Base-by-base conservation (phyloP, 257 asterid genomes). In the Plantago ovata region DNA sequence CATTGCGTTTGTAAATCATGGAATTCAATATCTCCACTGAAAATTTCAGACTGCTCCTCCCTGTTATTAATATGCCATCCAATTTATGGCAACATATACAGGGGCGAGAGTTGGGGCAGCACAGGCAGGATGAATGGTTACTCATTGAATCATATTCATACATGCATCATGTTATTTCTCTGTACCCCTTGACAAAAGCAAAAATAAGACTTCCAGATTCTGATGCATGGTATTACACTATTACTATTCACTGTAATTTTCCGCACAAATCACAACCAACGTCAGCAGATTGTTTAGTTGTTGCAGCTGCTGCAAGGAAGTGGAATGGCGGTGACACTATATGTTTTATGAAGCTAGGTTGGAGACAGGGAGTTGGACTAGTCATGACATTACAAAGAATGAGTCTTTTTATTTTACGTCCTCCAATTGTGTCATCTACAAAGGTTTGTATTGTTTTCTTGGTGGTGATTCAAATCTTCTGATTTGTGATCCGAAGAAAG, bases 231-330 rank as follows among this genome's bases (percentile, higher is more conserved):
- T 6, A 1, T 2, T 23, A 51, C 22, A 1, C n/a, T n/a, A n/a
- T n/a, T n/a, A n/a, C n/a, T n/a, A 6, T 1, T 16, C 11, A 12
- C 10, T 56, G 6, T 56, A 38, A 15, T 38, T 56, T 8, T 47
- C 38, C 23, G 19, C n/a, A n/a, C n/a, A n/a, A n/a, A n/a, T n/a
- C 61, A 56, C 43, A 20, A 2, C 61, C 61, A 19, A 56, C 61
- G 2, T 56, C 61, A 46, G 8, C 48, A 12, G 36, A 56, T 12
- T 56, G 14, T 15, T 13, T 36, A 19, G 44, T 56, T 19, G 61
- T 56, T 19, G 48, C 33, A 15, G n/a, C n/a, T n/a, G 61, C 13
- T 36, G 48, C 12, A 38, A 16, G 0, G 10, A 19, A 3, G 41
- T 16, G 19, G 46, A 16, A 33, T 18, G 1, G 0, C 9, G n/a